Base-by-base conservation (phyloP, 2,329 filamentous ascomycete genomes). In the Lachnellula cervina region DNA sequence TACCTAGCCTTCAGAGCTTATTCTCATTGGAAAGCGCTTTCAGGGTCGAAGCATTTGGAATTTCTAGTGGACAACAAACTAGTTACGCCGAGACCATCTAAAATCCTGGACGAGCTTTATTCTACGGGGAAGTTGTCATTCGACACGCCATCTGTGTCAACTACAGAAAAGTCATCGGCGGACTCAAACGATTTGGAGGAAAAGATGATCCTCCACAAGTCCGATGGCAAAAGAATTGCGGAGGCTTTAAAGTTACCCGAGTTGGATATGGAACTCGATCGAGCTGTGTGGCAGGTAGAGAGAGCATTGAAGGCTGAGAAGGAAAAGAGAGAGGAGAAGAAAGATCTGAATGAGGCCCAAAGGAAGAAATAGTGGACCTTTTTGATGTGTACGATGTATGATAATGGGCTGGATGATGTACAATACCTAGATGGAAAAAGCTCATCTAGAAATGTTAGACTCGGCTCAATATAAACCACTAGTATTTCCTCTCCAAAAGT, bases 1-100 rank as follows among this genome's bases (percentile, higher is more conserved):
- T 99, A 97, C 72, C 81, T 97, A 42, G 83, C 83, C 17, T 99
- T 95, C 75, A 83, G 94, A 61, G 88, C 90, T 25, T 97, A 89
- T 87, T 95, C 89, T 19, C 90, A 96, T 72, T 96, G 89, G 84
- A 83, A 87, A 75, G 94, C 94, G 52, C 76, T 96, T 52, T 82
- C 84, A 38, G 94, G 94, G 53, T 92, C 90, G 19, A 88, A 84
- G 66, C 89, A 97, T 70, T 76, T 97, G 35, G 83, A 93, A 62
- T 94, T 90, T 71, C 80, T 99, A 13, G 72, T 93, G 42, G 75
- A 88, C 55, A 86, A 92, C 62, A 83, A 87, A 48, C 80, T 94
- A 28, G 76, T 96, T 40, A 78, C 77, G 2, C 76, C 83, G 0
- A 77, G 78, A 14, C 85, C 90, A 0, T 90, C 87, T 0, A 74